These are phyloP conservation scores for Cyberlindnera nakhonratchasimensis DNA, from an alignment of 805 yeast species.

Conservation along the genomic window DNA sequence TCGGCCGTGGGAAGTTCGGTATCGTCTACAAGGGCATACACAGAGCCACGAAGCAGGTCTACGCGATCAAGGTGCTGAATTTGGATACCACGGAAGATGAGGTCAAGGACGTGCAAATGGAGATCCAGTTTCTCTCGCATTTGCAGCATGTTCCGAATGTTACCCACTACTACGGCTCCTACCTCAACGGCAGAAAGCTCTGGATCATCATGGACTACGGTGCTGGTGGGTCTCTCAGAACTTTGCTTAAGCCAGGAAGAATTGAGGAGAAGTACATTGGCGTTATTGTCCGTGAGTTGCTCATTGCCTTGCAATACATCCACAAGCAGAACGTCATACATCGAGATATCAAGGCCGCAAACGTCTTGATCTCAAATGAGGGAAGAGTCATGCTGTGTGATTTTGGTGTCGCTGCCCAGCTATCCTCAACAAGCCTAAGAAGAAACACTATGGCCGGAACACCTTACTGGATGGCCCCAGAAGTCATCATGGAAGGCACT, in stretches of 20 bases:
- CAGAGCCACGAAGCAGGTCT: slow-evolving; percentile 66
- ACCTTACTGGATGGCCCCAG: slow-evolving; percentile 99
- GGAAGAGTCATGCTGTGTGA: slow-evolving; percentile 93
- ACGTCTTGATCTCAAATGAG: slow-evolving; percentile 81
- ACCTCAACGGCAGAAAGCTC: slow-evolving; percentile 79
- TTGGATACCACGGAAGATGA: slow-evolving; percentile 93
- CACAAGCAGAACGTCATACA: slow-evolving; percentile 92
- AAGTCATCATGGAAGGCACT: slow-evolving; percentile 89
- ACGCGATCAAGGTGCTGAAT: slow-evolving; percentile 90
- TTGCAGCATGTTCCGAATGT: slow-evolving; percentile 86
- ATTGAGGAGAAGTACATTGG: slow-evolving; percentile 82
- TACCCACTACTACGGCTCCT: slow-evolving; percentile 88
- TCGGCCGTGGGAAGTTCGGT: slow-evolving; percentile 97
- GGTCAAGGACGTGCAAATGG: slow-evolving; percentile 90
- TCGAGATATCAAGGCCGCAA: slow-evolving; percentile 95
- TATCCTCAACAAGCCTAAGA: slow-evolving; percentile 68
- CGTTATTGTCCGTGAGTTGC: slow-evolving; percentile 78
- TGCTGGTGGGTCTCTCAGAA: slow-evolving; percentile 83
- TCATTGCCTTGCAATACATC: slow-evolving; percentile 73
- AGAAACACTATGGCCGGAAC: slow-evolving; percentile 95
- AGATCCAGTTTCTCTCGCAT: slow-evolving; percentile 80
- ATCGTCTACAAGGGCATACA: slow-evolving; percentile 87
- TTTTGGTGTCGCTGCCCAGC: slow-evolving; percentile 96
- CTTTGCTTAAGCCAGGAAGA: slow-evolving; percentile 80
- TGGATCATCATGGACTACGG: slow-evolving; percentile 99